A percentile compares a stretch with the other conserved stretches of the same genome.
phyloP scores from a whole-genome alignment of 331 rosid species.

The Acacia concinna region DNA sequence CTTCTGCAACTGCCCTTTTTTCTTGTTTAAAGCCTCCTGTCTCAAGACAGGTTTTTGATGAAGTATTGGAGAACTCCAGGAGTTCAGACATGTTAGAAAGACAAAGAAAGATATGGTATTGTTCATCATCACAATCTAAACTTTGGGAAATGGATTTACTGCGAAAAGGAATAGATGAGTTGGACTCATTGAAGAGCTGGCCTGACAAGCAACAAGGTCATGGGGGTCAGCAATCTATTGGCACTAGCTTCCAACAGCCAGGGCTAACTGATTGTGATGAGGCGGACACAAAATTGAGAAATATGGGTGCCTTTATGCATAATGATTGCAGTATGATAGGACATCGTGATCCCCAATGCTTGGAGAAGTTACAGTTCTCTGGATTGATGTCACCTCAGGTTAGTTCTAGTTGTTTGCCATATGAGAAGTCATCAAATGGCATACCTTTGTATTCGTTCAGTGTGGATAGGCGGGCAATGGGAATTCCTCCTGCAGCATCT shows the following conservation, averaged over 20 bases:
- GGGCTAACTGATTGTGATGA: constrained; percentile 65
- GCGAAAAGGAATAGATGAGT: constrained; percentile 67
- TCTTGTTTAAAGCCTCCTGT: constrained; percentile 86
- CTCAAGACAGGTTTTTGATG: constrained; percentile 68
- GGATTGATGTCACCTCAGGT: constrained; percentile 88
- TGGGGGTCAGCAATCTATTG: constrained; percentile 50
- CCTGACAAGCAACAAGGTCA: constrained; percentile 59
- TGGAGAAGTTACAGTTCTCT: constrained; percentile 82
- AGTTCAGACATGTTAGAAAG: constrained; percentile 96
- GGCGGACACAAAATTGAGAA: constrained; percentile 71
- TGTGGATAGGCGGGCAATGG: constrained; percentile 71
- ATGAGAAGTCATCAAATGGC: constrained; percentile 86
- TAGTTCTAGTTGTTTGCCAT: constrained; percentile 71
- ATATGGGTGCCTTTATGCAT: constrained; percentile 59
- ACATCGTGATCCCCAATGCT: constrained; percentile 59
- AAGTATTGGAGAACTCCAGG: constrained; percentile 83
- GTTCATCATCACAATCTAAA: constrained; percentile 68
- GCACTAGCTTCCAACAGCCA: constrained; percentile 52
- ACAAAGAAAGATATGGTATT: constrained; percentile 98
- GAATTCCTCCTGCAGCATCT: constrained; percentile 72
- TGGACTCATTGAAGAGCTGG: constrained; percentile 63
- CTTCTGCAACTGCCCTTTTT: constrained; percentile 78
- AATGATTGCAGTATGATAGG: constrained; percentile 57
- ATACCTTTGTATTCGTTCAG: constrained; percentile 94
- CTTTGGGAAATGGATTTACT: constrained; percentile 90